Evolutionary conservation across 805 yeast species (phyloP).

Genomic region (Cyberlindnera mississippiensis): DNA sequence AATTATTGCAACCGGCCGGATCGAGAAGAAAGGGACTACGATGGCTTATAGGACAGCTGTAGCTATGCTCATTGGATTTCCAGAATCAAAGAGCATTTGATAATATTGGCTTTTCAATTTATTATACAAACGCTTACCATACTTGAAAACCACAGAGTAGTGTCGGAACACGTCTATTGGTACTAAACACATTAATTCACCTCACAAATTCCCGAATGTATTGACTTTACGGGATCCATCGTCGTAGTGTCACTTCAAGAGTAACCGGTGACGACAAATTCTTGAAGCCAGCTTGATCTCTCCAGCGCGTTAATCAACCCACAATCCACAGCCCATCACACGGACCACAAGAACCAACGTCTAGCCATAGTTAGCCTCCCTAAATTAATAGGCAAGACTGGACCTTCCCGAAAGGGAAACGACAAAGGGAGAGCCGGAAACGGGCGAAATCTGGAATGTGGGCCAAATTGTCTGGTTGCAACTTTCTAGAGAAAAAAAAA

Average conservation of each 20-base stretch:
- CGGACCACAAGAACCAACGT: slow-evolving; percentile 1
- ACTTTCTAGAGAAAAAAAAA: slow-evolving; percentile 22
- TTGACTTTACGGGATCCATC: slow-evolving; percentile 34
- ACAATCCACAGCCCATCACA: slow-evolving; percentile 2
- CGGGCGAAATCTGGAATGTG: slow-evolving; percentile 15
- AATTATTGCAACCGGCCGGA: too few relatives aligned
- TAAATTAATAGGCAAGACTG: slow-evolving; percentile 32
- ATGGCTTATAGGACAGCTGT: too few relatives aligned
- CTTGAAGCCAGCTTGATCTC: slow-evolving; percentile 30
- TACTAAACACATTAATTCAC: too few relatives aligned
- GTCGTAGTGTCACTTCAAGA: slow-evolving; percentile 12
- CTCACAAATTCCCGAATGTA: too few relatives aligned
- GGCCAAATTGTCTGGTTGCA: slow-evolving; percentile 21
- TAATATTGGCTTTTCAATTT: too few relatives aligned
- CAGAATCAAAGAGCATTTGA: too few relatives aligned
- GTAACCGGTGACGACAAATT: slow-evolving; percentile 20
- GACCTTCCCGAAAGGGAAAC: slow-evolving; percentile 4
- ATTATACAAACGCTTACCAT: too few relatives aligned
- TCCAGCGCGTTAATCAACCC: slow-evolving; percentile 27
- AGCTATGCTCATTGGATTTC: too few relatives aligned
- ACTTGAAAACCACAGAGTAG: too few relatives aligned
- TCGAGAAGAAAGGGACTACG: too few relatives aligned
- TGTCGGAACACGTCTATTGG: too few relatives aligned
- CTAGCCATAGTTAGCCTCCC: slow-evolving; percentile 22
- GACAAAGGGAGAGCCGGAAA: slow-evolving; percentile 16